Percentiles rank a stretch among this genome's conserved stretches.
Evolutionary conservation across 2,329 filamentous ascomycete species (phyloP).

Genomic region (Alternaria rosae): DNA sequence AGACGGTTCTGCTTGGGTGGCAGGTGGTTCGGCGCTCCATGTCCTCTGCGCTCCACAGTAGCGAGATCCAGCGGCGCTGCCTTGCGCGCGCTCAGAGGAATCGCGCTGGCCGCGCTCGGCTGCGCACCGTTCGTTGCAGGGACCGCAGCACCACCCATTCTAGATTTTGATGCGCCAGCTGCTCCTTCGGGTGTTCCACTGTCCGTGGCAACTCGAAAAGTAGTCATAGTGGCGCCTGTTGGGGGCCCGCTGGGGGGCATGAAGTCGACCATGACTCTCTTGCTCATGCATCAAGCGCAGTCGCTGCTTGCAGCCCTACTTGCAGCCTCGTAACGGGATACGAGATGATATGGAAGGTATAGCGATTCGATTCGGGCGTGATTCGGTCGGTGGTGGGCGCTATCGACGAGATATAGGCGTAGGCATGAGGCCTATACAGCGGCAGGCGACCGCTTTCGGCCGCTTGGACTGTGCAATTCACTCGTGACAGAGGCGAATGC

Average conservation of each 20-base stretch:
- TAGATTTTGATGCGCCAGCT: conserved; percentile 37
- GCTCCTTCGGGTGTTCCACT: conserved; percentile 30
- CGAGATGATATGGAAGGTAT: neutral
- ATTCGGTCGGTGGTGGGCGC: conserved; percentile 29
- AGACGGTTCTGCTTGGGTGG: conserved; percentile 78
- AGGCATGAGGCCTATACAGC: conserved; percentile 40
- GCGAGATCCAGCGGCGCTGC: conserved; percentile 78
- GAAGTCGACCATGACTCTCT: conserved; percentile 47
- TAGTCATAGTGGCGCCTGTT: conserved; percentile 46
- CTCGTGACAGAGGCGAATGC: neutral
- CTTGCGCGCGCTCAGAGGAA: conserved; percentile 69
- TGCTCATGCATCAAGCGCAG: conserved; percentile 35
- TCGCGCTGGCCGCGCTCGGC: conserved; percentile 54
- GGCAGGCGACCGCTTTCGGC: conserved; percentile 32
- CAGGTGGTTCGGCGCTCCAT: conserved; percentile 78
- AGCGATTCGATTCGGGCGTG: conserved; percentile 12
- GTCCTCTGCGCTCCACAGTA: conserved; percentile 90
- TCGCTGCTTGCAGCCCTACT: conserved; percentile 15
- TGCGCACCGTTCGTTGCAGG: conserved; percentile 42
- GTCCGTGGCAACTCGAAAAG: conserved; percentile 48
- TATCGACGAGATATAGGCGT: conserved; percentile 40
- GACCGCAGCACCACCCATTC: conserved; percentile 38
- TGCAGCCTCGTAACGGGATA: conserved; percentile 22
- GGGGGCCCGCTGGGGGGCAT: conserved; percentile 41
- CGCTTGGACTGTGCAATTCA: conserved; percentile 15